phyloP scores from a whole-genome alignment of 768 basidiomycete species.

The Galerina sulciceps region DNA sequence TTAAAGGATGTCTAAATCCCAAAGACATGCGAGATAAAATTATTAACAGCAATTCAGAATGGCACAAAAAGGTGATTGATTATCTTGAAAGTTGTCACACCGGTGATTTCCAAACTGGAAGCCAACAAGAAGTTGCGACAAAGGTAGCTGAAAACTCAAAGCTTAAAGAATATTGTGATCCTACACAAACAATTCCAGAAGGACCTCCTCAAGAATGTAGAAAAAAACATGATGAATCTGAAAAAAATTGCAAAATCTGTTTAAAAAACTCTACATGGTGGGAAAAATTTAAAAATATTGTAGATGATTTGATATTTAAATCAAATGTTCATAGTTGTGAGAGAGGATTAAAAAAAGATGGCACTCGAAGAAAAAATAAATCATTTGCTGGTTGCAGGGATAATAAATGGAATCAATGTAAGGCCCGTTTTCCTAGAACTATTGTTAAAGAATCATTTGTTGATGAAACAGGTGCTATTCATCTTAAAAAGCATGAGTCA shows the following conservation, averaged over 20 bases:
- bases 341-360: constrained; percentile 15
- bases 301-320: constrained; percentile 29
- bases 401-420: constrained; percentile 33
- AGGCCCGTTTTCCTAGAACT: constrained; percentile 35
- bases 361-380: constrained; percentile 9
- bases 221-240: neutral
- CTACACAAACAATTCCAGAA: constrained; percentile 24
- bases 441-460: constrained; percentile 23
- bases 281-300: constrained; percentile 14
- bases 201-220: constrained; percentile 21
- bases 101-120: constrained; percentile 33
- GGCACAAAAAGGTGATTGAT: constrained; percentile 19
- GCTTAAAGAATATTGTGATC: constrained; percentile 14
- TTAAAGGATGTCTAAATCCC: constrained; percentile 22
- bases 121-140: constrained; percentile 23
- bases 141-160: neutral
- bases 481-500: constrained; percentile 33
- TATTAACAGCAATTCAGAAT: constrained; percentile 21
- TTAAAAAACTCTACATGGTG: constrained; percentile 21
- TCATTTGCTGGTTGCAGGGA: constrained; percentile 24
- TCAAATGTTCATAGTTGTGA: constrained; percentile 36
- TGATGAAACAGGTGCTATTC: constrained; percentile 30
- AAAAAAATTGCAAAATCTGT: constrained; percentile 4
- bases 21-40: constrained; percentile 35
- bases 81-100: constrained; percentile 28